A percentile compares a stretch with the other conserved stretches of the same genome.
Evolutionary conservation across 371 early-diverging fungal genomes (phyloP).

Genomic region (Mortierella sp.): DNA sequence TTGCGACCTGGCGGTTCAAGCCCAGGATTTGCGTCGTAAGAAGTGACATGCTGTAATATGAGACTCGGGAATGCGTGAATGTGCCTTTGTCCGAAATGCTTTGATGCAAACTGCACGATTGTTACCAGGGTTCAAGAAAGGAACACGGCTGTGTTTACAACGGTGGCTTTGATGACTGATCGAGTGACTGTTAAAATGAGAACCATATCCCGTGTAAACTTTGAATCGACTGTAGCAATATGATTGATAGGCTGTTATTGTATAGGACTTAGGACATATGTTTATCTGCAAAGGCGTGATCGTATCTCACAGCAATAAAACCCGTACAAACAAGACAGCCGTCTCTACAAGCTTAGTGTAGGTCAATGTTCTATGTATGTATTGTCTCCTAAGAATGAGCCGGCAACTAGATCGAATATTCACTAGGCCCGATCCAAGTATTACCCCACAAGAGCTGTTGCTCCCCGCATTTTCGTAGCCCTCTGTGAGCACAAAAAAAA

Average conservation of each 20-base stretch:
- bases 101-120: background rate
- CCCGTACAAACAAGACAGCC: too few species aligned
- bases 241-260: too few species aligned
- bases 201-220: too few species aligned
- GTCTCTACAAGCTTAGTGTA: too few species aligned
- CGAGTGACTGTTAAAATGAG: constrained; percentile 5
- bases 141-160: constrained; percentile 11
- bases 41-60: constrained; percentile 30
- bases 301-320: too few species aligned
- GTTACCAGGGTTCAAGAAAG: background rate
- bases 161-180: background rate
- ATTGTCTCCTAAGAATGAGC: too few species aligned
- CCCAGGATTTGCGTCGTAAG: constrained; percentile 41
- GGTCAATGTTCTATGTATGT: too few species aligned
- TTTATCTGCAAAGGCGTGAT: too few species aligned
- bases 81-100: constrained; percentile 7
- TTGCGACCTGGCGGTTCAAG: constrained; percentile 47
- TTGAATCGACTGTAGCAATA: too few species aligned
- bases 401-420: too few species aligned
- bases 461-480: background rate
- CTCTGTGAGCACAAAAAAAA: background rate
- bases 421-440: background rate
- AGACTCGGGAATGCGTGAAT: background rate
- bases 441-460: background rate
- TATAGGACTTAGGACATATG: too few species aligned